Evolutionary conservation across 1,139 yeast species (phyloP).

Genomic region (Nadsonia commutata): DNA sequence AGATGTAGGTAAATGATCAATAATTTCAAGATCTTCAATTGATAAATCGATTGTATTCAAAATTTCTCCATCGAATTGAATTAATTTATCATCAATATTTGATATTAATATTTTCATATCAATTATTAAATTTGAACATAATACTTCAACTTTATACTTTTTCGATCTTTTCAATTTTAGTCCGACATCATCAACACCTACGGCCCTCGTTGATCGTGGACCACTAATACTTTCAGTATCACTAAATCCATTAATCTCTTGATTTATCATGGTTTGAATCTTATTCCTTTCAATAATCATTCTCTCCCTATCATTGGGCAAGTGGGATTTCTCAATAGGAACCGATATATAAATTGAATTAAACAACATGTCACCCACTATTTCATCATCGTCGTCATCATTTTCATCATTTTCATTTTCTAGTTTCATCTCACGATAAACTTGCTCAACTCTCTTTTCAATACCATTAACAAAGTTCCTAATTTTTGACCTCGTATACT

Average conservation of each 20-base stretch:
- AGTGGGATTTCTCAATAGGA: constrained; percentile 39
- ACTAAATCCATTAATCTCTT: constrained; percentile 23
- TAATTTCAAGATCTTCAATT: constrained; percentile 42
- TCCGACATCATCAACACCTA: not conserved
- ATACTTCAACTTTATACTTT: constrained; percentile 45
- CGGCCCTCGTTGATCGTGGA: constrained; percentile 5
- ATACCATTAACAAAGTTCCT: constrained; percentile 35
- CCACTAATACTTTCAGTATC: constrained; percentile 13
- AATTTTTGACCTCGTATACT: constrained; percentile 54
- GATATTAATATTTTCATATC: constrained; percentile 19
- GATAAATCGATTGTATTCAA: constrained; percentile 32
- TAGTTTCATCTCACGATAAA: not conserved
- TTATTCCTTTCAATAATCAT: not conserved
- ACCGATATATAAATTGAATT: constrained; percentile 59
- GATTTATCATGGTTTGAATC: constrained; percentile 31
- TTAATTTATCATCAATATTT: constrained; percentile 1
- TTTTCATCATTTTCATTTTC: constrained; percentile 11
- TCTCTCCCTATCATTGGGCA: no score
- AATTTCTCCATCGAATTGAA: constrained; percentile 28
- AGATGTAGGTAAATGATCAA: constrained; percentile 74
- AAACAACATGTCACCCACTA: constrained; percentile 51
- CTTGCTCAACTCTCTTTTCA: constrained; percentile 5
- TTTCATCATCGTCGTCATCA: constrained; percentile 17
- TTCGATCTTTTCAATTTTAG: constrained; percentile 52
- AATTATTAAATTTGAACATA: constrained; percentile 38